phyloP scores from a whole-genome alignment of 129 eudicot species.

The Lactuca saligna region DNA sequence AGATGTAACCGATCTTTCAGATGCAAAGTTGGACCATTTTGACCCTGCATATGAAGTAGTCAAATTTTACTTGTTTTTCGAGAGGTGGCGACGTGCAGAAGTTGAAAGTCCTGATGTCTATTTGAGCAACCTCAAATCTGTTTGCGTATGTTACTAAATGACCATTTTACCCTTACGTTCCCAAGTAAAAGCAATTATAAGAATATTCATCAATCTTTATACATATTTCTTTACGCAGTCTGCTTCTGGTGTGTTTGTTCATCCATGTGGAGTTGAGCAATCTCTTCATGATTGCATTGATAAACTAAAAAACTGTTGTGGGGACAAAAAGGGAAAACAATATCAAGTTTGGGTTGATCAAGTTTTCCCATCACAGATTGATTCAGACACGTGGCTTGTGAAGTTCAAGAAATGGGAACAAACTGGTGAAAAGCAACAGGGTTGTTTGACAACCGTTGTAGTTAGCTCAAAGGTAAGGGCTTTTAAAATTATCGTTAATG shows the following conservation, averaged over 20 bases:
- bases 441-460: conserved; percentile 68
- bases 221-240: conserved; percentile 36
- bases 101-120: conserved; percentile 54
- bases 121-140: conserved; percentile 57
- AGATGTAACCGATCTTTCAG: conserved; percentile 56
- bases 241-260: conserved; percentile 56
- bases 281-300: conserved; percentile 56
- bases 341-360: conserved; percentile 93
- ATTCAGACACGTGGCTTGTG: conserved; percentile 72
- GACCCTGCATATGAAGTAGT: conserved; percentile 91
- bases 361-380: conserved; percentile 59
- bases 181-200: too few relatives aligned
- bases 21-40: conserved; percentile 59
- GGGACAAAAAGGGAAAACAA: conserved; percentile 69
- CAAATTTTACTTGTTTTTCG: conserved; percentile 70
- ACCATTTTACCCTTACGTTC: too few relatives aligned
- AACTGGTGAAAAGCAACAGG: conserved; percentile 63
- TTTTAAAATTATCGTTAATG: background rate
- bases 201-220: too few relatives aligned
- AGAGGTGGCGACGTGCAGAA: conserved; percentile 91
- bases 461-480: conserved; percentile 68
- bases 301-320: conserved; percentile 52
- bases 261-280: conserved; percentile 71
- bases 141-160: conserved; percentile 47
- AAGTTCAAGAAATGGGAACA: conserved; percentile 88